Conservation (phyloP, 768 basidiomycete species). For the Pisolithus albus region DNA sequence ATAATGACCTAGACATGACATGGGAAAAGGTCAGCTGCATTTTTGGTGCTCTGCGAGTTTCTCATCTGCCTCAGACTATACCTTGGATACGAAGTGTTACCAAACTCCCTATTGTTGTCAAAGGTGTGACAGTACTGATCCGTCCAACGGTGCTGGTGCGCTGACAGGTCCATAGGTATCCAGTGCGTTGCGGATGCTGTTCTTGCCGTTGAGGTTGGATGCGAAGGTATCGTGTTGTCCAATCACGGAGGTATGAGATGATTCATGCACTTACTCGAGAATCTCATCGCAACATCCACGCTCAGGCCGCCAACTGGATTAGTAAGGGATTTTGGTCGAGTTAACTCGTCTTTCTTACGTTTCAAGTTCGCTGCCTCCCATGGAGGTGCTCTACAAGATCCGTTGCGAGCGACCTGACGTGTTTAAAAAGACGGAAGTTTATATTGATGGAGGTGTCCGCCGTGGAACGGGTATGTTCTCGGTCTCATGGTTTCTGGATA, state of each 20-base stretch:
- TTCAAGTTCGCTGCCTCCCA: slow-evolving; percentile 62
- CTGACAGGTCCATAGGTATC: slow-evolving; percentile 39
- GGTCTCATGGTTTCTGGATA: neutral
- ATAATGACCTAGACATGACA: slow-evolving; percentile 70
- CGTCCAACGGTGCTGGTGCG: neutral
- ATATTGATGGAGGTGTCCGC: slow-evolving; percentile 72
- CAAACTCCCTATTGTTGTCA: slow-evolving; percentile 64
- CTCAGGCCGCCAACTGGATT: slow-evolving; percentile 70
- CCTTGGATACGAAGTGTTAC: slow-evolving; percentile 71
- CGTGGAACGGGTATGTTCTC: slow-evolving; percentile 63
- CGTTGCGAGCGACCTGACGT: slow-evolving; percentile 69
- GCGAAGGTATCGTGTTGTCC: slow-evolving; percentile 81
- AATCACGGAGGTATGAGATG: slow-evolving; percentile 77
- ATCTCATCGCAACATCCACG: neutral
- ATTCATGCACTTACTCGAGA: neutral
- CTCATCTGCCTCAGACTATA: slow-evolving; percentile 45
- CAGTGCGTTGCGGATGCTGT: slow-evolving; percentile 81
- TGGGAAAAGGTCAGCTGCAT: slow-evolving; percentile 52
- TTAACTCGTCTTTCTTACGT: slow-evolving; percentile 10
- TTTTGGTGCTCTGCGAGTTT: neutral
- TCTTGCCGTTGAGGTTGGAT: slow-evolving; percentile 74
- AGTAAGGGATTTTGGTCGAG: slow-evolving; percentile 36
- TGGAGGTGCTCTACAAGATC: slow-evolving; percentile 73
- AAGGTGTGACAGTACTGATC: slow-evolving; percentile 37
- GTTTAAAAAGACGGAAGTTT: slow-evolving; percentile 71